Evolutionary conservation across 208 protist species (phyloP), one percentile per base, ranked within the genome.

Genomic region (Borovskyia barvae): DNA sequence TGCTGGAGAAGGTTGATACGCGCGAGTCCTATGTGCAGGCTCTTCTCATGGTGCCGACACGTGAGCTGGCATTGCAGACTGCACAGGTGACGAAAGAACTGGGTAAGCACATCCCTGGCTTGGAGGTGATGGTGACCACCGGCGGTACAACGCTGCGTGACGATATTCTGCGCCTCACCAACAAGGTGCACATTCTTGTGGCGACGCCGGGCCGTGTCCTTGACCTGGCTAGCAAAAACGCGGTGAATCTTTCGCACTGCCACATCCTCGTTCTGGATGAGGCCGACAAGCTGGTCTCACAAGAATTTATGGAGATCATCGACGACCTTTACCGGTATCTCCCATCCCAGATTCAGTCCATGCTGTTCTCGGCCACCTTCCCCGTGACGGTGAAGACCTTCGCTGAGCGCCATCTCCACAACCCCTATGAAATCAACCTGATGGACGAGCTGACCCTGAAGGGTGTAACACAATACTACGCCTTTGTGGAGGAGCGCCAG

Each of bases 401-500:
- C 67, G 93, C 91, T 20, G 89, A 99, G 48, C 63, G 82, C 30
- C 91, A 93, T 75, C 87, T 99, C 65, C 63, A 69, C 62, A 91
- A 98, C 54, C 92, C 97, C 19, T 97, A 99, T 69, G 95, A 99
- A 66, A 98, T 99, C 75, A 99, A 99, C 75, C 80, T 99, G 19
- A 99, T 99, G 98, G 93, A 98, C 35, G 94, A 98, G 65, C 85
- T 99, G 14, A 99, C 98, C 19, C 84, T 99, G 22, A 97, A 97
- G 62, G 97, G 98, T 75, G 93, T 99, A 25, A 99, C 98, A 17
- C 98, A 99, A 82, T 99, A 98, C 77, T 99, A 99, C 66, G 98
- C 98, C 24, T 99, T 99, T 63, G 96, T 99, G 26, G 96, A 99
- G 72, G 98, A 99, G 74, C 75, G 90, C 24, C 97, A 99, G 73